Conservation (phyloP, 2,329 filamentous ascomycete species). For the Aspergillus ustus region DNA sequence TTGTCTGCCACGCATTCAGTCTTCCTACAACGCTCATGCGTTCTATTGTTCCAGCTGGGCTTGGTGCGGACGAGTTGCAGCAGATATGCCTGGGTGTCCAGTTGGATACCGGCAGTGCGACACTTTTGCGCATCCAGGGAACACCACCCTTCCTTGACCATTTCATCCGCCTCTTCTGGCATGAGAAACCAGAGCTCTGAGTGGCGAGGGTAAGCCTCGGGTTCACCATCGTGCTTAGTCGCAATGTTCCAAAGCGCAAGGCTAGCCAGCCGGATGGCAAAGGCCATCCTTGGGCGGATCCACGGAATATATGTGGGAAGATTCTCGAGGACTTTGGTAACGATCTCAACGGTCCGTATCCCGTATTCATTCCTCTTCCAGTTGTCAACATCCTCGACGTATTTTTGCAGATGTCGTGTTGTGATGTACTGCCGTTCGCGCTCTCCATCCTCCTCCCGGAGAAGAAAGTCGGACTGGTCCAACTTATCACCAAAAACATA, state of each 20-base stretch:
- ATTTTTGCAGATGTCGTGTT: neutral
- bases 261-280: neutral
- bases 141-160: neutral
- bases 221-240: neutral
- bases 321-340: neutral
- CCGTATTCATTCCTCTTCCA: neutral
- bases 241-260: neutral
- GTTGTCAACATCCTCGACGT: neutral
- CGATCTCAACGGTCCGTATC: neutral
- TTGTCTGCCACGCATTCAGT: conserved; percentile 2
- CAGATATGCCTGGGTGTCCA: neutral
- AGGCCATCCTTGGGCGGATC: neutral
- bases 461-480: neutral
- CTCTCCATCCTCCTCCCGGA: neutral
- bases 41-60: neutral
- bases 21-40: neutral
- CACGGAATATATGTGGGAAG: neutral
- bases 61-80: neutral
- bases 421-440: neutral
- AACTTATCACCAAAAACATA: conserved; percentile 1
- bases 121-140: neutral
- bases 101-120: neutral
- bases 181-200: neutral
- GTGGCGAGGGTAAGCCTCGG: neutral
- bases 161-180: neutral